Evolutionary conservation across 2,329 filamentous ascomycete species (phyloP).

Genomic region (Pestalotiopsis sp.): DNA sequence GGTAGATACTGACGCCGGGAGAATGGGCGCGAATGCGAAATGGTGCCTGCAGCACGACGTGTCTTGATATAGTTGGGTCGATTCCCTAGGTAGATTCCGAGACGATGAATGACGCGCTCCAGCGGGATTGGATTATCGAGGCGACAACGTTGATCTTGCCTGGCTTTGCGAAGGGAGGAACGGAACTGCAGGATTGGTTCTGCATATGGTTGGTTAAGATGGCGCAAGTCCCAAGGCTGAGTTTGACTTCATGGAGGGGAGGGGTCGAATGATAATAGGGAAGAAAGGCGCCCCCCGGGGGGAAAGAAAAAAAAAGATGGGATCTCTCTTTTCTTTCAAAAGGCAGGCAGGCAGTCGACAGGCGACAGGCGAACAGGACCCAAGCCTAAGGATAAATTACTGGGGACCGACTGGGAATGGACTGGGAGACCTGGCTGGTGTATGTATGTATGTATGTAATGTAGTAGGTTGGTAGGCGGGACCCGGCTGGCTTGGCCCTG

Average conservation of each 20-base stretch:
- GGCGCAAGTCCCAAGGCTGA: conserved; percentile 40
- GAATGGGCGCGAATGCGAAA: not conserved
- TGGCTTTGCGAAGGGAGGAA: conserved; percentile 25
- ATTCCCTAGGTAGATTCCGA: conserved; percentile 30
- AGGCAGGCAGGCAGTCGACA: not conserved
- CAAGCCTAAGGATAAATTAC: not conserved
- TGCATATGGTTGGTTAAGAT: conserved; percentile 49
- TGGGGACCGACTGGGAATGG: not conserved
- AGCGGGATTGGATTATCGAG: conserved; percentile 19
- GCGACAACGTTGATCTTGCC: conserved; percentile 29
- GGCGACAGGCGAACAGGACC: not conserved
- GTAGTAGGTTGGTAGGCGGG: not conserved
- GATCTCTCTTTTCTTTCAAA: not conserved
- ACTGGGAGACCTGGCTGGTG: not conserved
- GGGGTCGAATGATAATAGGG: conserved; percentile 13
- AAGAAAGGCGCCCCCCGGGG: not conserved
- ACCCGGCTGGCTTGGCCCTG: too few relatives aligned
- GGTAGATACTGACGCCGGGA: not conserved
- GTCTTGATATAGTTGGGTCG: conserved; percentile 62
- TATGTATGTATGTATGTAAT: not conserved
- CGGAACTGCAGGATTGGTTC: conserved; percentile 47
- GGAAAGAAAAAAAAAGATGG: not conserved
- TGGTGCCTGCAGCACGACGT: conserved; percentile 56
- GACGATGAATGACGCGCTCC: conserved; percentile 37
- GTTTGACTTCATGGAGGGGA: conserved; percentile 6